phyloP scores from a whole-genome alignment of 2,329 filamentous ascomycete species.

The Massarina eburnea region DNA sequence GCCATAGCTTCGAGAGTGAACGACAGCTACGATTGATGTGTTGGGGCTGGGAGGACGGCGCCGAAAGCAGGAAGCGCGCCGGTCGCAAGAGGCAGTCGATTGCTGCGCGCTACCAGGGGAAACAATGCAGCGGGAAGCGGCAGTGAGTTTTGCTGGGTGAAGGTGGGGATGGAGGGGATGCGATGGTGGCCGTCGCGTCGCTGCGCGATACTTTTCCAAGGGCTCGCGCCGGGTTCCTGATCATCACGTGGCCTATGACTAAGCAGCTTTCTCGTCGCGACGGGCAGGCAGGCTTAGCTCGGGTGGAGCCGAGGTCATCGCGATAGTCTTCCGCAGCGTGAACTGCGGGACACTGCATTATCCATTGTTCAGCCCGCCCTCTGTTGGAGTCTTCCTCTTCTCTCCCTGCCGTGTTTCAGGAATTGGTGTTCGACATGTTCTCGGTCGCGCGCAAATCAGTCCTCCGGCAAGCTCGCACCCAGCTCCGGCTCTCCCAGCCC shows the following conservation, averaged over 20 bases:
- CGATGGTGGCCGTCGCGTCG: constrained; percentile 31
- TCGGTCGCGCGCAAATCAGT: constrained; percentile 37
- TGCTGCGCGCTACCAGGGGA: background rate
- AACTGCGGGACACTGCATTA: background rate
- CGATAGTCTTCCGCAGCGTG: constrained; percentile 5
- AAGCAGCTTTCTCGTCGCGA: constrained; percentile 1
- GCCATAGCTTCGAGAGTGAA: constrained; percentile 31
- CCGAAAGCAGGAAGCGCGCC: constrained; percentile 14
- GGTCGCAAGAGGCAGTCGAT: constrained; percentile 9
- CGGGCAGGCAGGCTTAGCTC: background rate
- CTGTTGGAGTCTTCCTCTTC: background rate
- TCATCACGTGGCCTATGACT: constrained; percentile 16
- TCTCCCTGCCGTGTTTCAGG: background rate
- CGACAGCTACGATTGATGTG: constrained; percentile 22
- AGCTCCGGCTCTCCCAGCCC: constrained; percentile 45
- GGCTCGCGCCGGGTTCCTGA: constrained; percentile 10
- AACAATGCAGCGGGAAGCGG: constrained; percentile 7
- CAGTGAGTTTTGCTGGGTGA: constrained; percentile 20
- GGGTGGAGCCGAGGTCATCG: constrained; percentile 34
- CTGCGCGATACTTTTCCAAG: constrained; percentile 34
- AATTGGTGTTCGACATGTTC: constrained; percentile 32
- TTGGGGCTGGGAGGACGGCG: constrained; percentile 17
- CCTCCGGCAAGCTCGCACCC: constrained; percentile 45
- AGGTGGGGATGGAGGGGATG: constrained; percentile 31
- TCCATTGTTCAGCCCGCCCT: constrained; percentile 1